Conservation (phyloP, 306 rosid species). For the Prunus armeniaca region DNA sequence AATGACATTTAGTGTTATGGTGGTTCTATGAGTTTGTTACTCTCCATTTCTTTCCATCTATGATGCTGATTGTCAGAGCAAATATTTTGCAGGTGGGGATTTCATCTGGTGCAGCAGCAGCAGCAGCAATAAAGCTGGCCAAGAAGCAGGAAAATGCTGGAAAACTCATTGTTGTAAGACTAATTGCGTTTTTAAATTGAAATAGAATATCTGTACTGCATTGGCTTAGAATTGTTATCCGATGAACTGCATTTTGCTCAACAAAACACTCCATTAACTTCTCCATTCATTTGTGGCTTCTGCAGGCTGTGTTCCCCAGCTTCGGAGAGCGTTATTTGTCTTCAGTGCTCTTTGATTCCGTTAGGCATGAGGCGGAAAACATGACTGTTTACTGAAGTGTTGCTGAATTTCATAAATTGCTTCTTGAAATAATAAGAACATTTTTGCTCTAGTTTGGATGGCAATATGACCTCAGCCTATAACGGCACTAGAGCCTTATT, state of each 20-base stretch:
- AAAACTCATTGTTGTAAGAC: conserved; percentile 67
- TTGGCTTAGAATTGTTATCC: neutral
- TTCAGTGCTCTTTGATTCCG: conserved; percentile 49
- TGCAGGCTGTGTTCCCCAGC: conserved; percentile 60
- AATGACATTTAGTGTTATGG: neutral
- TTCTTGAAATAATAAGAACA: neutral
- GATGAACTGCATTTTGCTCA: neutral
- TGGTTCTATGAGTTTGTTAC: neutral
- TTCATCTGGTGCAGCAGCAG: conserved; percentile 87
- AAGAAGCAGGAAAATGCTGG: conserved; percentile 71
- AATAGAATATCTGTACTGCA: neutral
- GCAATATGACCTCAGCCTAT: too few species aligned
- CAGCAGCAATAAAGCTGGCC: conserved; percentile 64
- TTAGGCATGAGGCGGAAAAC: conserved; percentile 59
- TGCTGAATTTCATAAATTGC: too few species aligned
- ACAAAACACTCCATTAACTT: neutral
- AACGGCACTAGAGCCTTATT: too few species aligned
- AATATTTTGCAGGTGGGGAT: conserved; percentile 58
- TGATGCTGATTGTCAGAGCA: neutral
- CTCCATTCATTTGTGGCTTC: neutral
- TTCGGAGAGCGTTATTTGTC: conserved; percentile 68
- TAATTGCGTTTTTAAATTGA: conserved; percentile 4
- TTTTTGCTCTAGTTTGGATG: too few species aligned
- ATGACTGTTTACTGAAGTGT: conserved; percentile 18
- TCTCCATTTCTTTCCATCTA: neutral